Base-by-base conservation (phyloP, 495 filamentous ascomycete genomes). In the Podospora pseudocomata region DNA sequence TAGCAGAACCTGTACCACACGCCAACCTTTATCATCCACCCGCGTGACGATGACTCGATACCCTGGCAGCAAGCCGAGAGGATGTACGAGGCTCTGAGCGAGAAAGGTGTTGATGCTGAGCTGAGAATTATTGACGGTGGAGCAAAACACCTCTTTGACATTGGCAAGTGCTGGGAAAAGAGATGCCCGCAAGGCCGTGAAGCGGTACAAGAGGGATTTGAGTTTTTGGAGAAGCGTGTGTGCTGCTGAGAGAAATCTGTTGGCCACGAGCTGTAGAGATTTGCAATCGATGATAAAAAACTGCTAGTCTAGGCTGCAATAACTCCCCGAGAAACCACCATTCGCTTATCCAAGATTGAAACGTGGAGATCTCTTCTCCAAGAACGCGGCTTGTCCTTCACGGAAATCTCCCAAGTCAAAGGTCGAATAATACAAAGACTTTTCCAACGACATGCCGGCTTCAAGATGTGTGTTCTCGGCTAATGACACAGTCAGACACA, bases 331-430 rank as follows among this genome's bases (percentile, higher is more conserved):
- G 20, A 23, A 23, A 23, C 20, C 20, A 23, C 20, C 20, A 23
- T 23, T 23, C 20, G 20, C 20, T 23, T 23, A 23, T 23, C 20
- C 20, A 23, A 23, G 1, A 23, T 23, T 23, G 20, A 23, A 23
- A 23, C 20, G 20, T 23, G 20, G 20, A 23, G 20, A 23, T 23
- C 60, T 23, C 28, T 63, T 63, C 26, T 63, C 26, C 20, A 63
- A 18, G 26, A 63, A 63, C 13, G 60, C 60, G 3, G 60, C 60
- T 18, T 63, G 60, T 30, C 60, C 60, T 19, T 63, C 60, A 5
- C 60, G 60, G 16, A 63, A 63, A n/a, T 63, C 60, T 34, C 34
- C 5, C 20, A 63, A 18, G 13, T 28, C 32, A 39, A 63, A 63
- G 2, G 60, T 63, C 3, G 60, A 26, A 63, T 63, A 34, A 34